Base-by-base conservation (phyloP, 139 green algal species). In the Chlamydomonas incerta region DNA sequence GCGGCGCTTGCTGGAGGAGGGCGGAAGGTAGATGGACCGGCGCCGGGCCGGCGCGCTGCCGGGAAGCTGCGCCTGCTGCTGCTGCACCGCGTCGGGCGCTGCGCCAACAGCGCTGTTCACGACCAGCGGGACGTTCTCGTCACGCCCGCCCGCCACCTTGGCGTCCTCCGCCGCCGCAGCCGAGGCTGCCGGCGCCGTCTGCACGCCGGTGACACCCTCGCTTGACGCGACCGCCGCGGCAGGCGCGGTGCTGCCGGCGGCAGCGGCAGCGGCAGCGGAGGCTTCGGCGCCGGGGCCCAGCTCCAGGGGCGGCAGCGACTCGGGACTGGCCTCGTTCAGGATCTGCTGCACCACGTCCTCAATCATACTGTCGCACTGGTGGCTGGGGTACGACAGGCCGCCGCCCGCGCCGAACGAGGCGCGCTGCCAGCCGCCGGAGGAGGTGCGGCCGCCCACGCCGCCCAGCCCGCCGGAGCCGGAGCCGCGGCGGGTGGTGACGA, bases 281-380 rank as follows among this genome's bases (percentile, higher is more conserved):
- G 67, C 9, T 5, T 5, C 67, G 67, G 33, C 67, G 33, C 23
- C 10, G 1, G 26, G 41, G 0, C 29, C 77, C 9, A 76, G 79
- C 50, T 85, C 66, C 66, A 85, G 66, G 6, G 79, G 79, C 13
- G 66, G 50, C 33, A 41, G 11, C 2, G 35, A 4, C 8, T 76
- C 79, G 9, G 79, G 79, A 21, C 79, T 85, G 15, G n/a, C 14
- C 65, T 85, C 79, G 26, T 75, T 75, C n/a, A 85, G 47, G 17
- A 85, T 75, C 79, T 85, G 79, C 47, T 75, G 65, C 37, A 85
- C 63, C n/a, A 85, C 79, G 18, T 85, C 79, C 79, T 85, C 79
- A 57, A 85, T 85, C 66, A 85, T 67, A 31, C 65, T 85, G 79
- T 85, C 79, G 66, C 69, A 85, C 79, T 85, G 79, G 50, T 85